phyloP scores from a whole-genome alignment of 257 asterid genomes.

The Fraxinus quadrangulata region DNA sequence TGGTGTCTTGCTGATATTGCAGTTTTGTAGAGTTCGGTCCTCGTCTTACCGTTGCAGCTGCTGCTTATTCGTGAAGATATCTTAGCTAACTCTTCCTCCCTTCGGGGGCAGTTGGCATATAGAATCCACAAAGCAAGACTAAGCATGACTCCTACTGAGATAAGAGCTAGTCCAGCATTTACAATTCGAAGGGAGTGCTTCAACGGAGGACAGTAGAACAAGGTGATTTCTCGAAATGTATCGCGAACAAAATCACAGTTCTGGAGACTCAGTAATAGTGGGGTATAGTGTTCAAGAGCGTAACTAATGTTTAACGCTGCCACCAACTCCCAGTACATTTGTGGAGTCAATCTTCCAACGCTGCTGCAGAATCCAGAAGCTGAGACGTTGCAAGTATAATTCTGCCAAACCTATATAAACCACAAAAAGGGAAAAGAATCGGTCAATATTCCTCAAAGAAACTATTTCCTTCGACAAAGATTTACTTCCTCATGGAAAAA shows the following conservation, averaged over 20 bases:
- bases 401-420: slow-evolving; percentile 51
- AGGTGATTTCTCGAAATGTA: slow-evolving; percentile 73
- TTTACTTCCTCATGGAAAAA: neutral
- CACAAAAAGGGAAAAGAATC: neutral
- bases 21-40: slow-evolving; percentile 20
- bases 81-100: slow-evolving; percentile 97
- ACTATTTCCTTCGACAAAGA: neutral
- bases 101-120: slow-evolving; percentile 98
- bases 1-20: slow-evolving; percentile 48
- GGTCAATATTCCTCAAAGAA: neutral
- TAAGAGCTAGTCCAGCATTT: slow-evolving; percentile 71
- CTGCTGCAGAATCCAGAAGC: slow-evolving; percentile 43
- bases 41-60: slow-evolving; percentile 49
- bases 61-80: slow-evolving; percentile 50
- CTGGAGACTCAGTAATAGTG: slow-evolving; percentile 65
- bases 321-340: slow-evolving; percentile 46
- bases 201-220: slow-evolving; percentile 66
- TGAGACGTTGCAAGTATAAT: slow-evolving; percentile 48
- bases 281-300: slow-evolving; percentile 85
- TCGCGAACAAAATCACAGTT: slow-evolving; percentile 92
- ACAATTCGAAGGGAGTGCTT: slow-evolving; percentile 62
- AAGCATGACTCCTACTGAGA: slow-evolving; percentile 90
- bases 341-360: slow-evolving; percentile 55
- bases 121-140: slow-evolving; percentile 88
- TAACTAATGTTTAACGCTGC: slow-evolving; percentile 81